phyloP scores from a whole-genome alignment of 179 eudicot species.

The Dionaea muscipula region DNA sequence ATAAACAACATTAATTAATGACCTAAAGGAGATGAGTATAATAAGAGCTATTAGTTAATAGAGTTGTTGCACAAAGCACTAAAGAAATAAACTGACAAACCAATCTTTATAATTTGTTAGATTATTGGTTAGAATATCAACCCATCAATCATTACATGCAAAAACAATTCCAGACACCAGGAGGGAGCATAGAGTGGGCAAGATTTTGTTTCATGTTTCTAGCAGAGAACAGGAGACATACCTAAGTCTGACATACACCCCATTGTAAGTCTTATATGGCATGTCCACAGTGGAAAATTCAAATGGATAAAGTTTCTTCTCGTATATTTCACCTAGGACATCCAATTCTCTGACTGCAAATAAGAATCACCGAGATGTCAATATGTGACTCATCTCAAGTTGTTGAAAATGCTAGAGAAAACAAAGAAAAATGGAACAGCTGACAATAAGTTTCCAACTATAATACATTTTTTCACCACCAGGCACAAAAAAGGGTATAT shows the following conservation, averaged over 20 bases:
- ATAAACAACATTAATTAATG: too few species aligned
- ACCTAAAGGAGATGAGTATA: too few species aligned
- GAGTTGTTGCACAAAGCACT: too few species aligned
- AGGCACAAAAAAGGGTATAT: not conserved
- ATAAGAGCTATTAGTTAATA: too few species aligned
- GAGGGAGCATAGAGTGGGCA: too few species aligned
- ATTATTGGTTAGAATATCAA: too few species aligned
- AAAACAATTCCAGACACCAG: too few species aligned
- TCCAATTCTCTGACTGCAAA: conserved; percentile 90
- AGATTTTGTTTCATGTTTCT: too few species aligned
- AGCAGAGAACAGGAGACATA: conserved; percentile 19
- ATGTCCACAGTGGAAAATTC: conserved; percentile 97
- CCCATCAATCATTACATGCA: too few species aligned
- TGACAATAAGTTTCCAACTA: not conserved
- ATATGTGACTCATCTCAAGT: not conserved
- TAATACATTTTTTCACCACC: too few species aligned
- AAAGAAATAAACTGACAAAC: too few species aligned
- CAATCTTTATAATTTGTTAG: too few species aligned
- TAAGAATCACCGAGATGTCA: conserved; percentile 9
- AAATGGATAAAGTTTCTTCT: conserved; percentile 69
- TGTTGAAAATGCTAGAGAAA: not conserved
- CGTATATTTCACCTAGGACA: conserved; percentile 92
- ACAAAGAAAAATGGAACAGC: not conserved
- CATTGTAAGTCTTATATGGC: conserved; percentile 96
- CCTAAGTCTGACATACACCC: conserved; percentile 94